A percentile compares a stretch with the other conserved stretches of the same genome.
Conservation (phyloP, 345 rosid genomes). For the Eucalyptus grandis region DNA sequence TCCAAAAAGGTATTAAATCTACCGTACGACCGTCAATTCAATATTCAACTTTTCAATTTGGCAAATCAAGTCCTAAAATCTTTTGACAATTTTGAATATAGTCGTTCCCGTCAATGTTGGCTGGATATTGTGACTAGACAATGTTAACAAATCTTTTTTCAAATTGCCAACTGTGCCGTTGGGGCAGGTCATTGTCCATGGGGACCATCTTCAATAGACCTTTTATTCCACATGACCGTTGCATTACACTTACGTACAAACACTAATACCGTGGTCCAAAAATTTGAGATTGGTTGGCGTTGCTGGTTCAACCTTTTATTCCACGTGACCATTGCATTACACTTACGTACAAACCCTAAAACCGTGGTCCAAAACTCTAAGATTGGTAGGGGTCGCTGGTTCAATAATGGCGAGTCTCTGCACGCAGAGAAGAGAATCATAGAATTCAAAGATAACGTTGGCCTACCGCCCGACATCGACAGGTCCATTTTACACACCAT, state of each 20-base stretch:
- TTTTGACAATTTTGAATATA: background rate
- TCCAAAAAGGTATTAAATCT: background rate
- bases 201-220: background rate
- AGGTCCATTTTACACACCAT: background rate
- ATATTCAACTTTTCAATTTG: background rate
- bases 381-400: background rate
- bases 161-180: background rate
- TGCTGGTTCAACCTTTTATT: background rate
- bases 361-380: background rate
- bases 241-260: background rate
- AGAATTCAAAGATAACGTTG: background rate
- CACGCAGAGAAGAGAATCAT: background rate
- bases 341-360: background rate
- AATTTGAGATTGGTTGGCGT: background rate
- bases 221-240: background rate
- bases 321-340: background rate
- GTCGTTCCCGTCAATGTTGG: background rate
- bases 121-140: background rate
- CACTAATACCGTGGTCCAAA: background rate
- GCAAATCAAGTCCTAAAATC: background rate
- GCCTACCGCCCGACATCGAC: background rate
- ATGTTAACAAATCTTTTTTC: background rate
- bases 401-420: background rate
- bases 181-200: background rate
- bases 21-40: background rate